A percentile compares a stretch with the other conserved stretches of the same genome.
phyloP scores from a whole-genome alignment of 73 alveolate genomes.

The Strombidium stylifer region DNA sequence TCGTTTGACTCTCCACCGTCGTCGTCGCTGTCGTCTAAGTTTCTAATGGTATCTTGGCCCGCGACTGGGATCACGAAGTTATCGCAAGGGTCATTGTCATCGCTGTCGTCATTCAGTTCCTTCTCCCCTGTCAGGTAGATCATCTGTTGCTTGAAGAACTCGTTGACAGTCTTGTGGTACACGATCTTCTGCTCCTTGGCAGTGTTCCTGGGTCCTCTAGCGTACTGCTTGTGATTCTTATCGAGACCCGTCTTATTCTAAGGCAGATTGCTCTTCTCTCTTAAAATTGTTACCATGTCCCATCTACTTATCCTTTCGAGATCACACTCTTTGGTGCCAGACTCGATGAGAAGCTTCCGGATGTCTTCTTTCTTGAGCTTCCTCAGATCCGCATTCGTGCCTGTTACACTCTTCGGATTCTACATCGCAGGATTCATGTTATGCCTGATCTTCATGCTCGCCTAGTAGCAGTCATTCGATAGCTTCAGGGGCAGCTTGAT shows the following conservation, averaged over 20 bases:
- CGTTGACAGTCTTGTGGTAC: conserved; percentile 79
- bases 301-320: conserved; percentile 71
- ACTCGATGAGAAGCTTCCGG: conserved; percentile 64
- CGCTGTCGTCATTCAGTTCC: conserved; percentile 55
- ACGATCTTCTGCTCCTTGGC: conserved; percentile 77
- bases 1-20: no score
- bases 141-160: conserved; percentile 79
- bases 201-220: conserved; percentile 80
- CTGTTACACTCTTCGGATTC: conserved; percentile 88
- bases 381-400: conserved; percentile 96
- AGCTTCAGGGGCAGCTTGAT: conserved; percentile 90
- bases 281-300: conserved; percentile 76
- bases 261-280: conserved; percentile 71
- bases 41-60: no score
- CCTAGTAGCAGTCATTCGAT: conserved; percentile 41
- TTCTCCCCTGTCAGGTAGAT: conserved; percentile 58
- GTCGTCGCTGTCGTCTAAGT: no score
- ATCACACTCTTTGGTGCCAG: conserved; percentile 78
- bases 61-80: conserved; percentile 28
- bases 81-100: conserved; percentile 19
- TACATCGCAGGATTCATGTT: conserved; percentile 31
- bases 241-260: conserved; percentile 72
- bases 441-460: conserved; percentile 31
- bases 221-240: conserved; percentile 68
- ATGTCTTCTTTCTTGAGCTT: conserved; percentile 86